Conservation (phyloP, 257 asterid species). For the Jasminum sambac region DNA sequence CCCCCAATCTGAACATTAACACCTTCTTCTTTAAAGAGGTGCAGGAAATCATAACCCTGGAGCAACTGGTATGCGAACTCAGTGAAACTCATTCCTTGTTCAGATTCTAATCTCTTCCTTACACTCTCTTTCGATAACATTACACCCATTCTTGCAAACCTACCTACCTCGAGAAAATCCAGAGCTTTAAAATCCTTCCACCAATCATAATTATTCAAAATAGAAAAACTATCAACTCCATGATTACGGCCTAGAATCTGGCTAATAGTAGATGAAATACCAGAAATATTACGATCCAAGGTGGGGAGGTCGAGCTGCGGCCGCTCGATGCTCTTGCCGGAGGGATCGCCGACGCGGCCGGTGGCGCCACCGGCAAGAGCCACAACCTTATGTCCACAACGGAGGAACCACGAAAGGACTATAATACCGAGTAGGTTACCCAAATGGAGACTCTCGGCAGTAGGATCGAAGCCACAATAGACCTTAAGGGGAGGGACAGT, state of each 20-base stretch:
- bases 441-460: slow-evolving; percentile 87
- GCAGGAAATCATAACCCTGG: slow-evolving; percentile 83
- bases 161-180: slow-evolving; percentile 71
- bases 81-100: slow-evolving; percentile 85
- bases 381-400: slow-evolving; percentile 71
- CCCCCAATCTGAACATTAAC: slow-evolving; percentile 90
- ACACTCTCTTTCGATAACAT: slow-evolving; percentile 95
- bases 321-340: slow-evolving; percentile 80
- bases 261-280: slow-evolving; percentile 46
- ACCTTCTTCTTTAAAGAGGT: slow-evolving; percentile 55
- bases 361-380: slow-evolving; percentile 95
- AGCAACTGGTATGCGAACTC: slow-evolving; percentile 82
- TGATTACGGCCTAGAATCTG: slow-evolving; percentile 45
- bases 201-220: slow-evolving; percentile 86
- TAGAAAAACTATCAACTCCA: not conserved
- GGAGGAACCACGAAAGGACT: slow-evolving; percentile 90
- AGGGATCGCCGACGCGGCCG: slow-evolving; percentile 89
- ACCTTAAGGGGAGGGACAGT: slow-evolving; percentile 47
- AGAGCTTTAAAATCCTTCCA: slow-evolving; percentile 80
- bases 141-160: slow-evolving; percentile 67
- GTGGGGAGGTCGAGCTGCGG: slow-evolving; percentile 64
- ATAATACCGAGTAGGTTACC: slow-evolving; percentile 82
- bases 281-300: slow-evolving; percentile 48
- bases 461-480: slow-evolving; percentile 96
- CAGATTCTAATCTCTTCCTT: slow-evolving; percentile 69